Conservation (phyloP, 306 rosid genomes). For the Vicia faba region DNA sequence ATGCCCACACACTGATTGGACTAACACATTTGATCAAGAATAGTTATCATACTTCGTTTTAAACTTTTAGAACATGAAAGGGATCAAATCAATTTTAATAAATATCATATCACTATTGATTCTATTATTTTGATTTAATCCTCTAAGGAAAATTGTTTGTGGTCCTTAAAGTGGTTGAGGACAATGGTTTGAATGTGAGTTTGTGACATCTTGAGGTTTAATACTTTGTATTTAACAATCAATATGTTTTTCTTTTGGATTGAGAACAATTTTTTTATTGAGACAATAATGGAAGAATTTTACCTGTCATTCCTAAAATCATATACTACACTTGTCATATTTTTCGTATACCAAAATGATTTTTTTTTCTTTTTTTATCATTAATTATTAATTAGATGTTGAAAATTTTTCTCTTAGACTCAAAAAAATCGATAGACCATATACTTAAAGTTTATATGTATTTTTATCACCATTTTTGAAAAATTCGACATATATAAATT, state of each 20-base stretch:
- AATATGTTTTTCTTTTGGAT: not conserved
- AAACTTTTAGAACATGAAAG: conserved; percentile 31
- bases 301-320: too few relatives aligned
- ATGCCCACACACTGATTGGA: conserved; percentile 33
- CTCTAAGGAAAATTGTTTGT: conserved; percentile 27
- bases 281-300: too few relatives aligned
- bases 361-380: too few relatives aligned
- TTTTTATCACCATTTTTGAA: too few relatives aligned
- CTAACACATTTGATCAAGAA: conserved; percentile 3
- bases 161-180: conserved; percentile 37
- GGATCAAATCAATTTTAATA: conserved; percentile 31
- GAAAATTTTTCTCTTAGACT: too few relatives aligned
- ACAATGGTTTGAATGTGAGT: conserved; percentile 29
- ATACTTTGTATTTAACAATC: not conserved
- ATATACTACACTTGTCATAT: too few relatives aligned
- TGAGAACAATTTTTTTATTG: not conserved
- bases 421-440: too few relatives aligned
- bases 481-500: too few relatives aligned
- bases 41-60: conserved; percentile 27
- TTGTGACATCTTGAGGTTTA: conserved; percentile 5
- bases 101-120: conserved; percentile 13
- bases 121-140: conserved; percentile 28
- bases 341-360: too few relatives aligned
- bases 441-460: too few relatives aligned
- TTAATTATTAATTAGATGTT: too few relatives aligned